Evolutionary conservation across 768 basidiomycete genomes (phyloP).

Genomic region (Tylopilus balloui): DNA sequence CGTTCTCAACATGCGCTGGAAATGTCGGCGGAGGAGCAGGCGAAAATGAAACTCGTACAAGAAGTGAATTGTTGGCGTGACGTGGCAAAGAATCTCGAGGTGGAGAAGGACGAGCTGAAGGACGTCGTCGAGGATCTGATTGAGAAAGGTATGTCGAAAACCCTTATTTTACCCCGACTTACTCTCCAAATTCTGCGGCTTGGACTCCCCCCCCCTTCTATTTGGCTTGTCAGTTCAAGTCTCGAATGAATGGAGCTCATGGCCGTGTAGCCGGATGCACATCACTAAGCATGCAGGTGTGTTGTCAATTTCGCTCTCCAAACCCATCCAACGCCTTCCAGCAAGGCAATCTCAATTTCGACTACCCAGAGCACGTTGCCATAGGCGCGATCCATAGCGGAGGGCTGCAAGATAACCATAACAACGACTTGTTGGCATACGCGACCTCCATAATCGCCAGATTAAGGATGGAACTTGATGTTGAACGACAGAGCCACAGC

Average conservation of each 20-base stretch:
- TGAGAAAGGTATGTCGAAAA: slow-evolving; percentile 50
- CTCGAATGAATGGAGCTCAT: slow-evolving; percentile 40
- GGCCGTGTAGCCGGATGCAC: slow-evolving; percentile 43
- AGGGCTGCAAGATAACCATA: background rate
- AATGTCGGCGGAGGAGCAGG: slow-evolving; percentile 31
- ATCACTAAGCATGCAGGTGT: slow-evolving; percentile 42
- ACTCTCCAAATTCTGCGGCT: background rate
- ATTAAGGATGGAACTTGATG: slow-evolving; percentile 40
- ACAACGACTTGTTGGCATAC: slow-evolving; percentile 36
- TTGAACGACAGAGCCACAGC: slow-evolving; percentile 41
- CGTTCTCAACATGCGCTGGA: slow-evolving; percentile 40
- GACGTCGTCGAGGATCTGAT: slow-evolving; percentile 50
- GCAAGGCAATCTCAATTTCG: slow-evolving; percentile 19
- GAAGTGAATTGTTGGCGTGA: slow-evolving; percentile 36
- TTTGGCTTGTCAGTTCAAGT: slow-evolving; percentile 37
- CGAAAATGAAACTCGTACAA: slow-evolving; percentile 33
- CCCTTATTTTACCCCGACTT: background rate
- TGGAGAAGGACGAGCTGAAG: slow-evolving; percentile 50
- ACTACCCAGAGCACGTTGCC: slow-evolving; percentile 19
- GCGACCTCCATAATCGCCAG: slow-evolving; percentile 42
- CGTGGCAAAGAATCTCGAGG: slow-evolving; percentile 34
- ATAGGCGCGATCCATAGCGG: background rate
- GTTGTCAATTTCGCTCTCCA: slow-evolving; percentile 17
- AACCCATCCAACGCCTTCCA: slow-evolving; percentile 13
- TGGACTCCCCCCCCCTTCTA: background rate